Evolutionary conservation across 495 filamentous ascomycete genomes (phyloP), one percentile per base, ranked within the genome.

Genomic region (Rhypophila decipiens): DNA sequence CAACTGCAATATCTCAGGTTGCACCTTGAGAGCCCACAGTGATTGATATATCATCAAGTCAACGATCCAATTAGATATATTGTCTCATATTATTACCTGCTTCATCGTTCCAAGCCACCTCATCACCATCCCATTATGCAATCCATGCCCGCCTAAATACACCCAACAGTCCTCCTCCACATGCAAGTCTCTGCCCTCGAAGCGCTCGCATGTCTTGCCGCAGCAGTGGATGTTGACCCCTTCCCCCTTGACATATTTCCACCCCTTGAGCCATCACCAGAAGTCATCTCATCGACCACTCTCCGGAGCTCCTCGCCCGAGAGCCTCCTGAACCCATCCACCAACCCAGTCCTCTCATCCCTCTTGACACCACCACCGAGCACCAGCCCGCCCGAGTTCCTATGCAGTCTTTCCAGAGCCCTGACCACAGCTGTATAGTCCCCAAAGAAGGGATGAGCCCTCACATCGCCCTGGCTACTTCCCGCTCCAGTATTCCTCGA

Each of bases 371-470:
- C 70, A 2, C 55, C 52, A 11, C 61, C 61, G 12, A 62, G 17
- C 8, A 63, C 59, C 42, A 73, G 46, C 7, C 70, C 69, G 13
- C 60, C 50, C 2, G 42, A 40, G n/a, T 46, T 58, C 17, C 47
- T 39, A 12, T 47, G 56, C 31, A 70, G 42, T 8, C 38, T 44
- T 24, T 41, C 36, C 36, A 74, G 29, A 21, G 55, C 60, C 22
- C 34, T 45, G 7, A 40, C 33, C 1, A 75, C 68, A 19, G 47
- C 52, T 13, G 48, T 42, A 33, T 71, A 67, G 42, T 67, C 50
- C 20, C 72, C 72, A 22, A 72, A 59, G 56, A 75, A 74, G 38
- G 22, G 35, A 48, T 75, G 71, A 1, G 53, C 64, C 37, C 71
- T 63, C 10, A 59, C 56, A 50, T 73, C 69, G 20, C 35, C 3